Base-by-base conservation (phyloP, 2,329 filamentous ascomycete genomes). In the Aspergillus sp. region DNA sequence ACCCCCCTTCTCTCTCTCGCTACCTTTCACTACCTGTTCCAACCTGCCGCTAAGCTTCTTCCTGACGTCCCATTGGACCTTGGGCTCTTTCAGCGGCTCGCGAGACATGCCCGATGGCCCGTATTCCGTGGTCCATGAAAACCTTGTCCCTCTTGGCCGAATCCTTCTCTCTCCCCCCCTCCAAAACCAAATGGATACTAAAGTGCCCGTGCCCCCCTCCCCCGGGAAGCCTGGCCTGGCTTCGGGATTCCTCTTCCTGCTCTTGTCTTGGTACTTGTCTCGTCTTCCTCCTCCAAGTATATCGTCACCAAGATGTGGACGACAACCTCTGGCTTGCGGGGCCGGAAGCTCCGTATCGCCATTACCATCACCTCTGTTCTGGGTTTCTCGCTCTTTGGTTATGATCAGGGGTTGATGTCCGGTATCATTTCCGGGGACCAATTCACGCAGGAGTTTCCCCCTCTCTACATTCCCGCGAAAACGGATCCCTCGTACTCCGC, bases 321-420 rank as follows among this genome's bases (percentile, higher is more conserved):
- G 33, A 53, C 52, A 36, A 63, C 61, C 32, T 48, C 33, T 35
- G 61, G 61, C 45, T 47, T 63, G 10, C 48, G 51, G 49, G 61
- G 61, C 55, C 48, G 51, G 36, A 29, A 44, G 41, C 57, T 60
- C 44, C 57, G 48, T 19, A 7, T 52, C 26, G 48, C 47, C 48
- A 56, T 63, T 49, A 65, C 61, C 45, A 8, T 57, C 42, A 55
- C 55, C n/a, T 48, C 55, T 33, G 55, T 55, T 29, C 29, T 49
- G 36, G 78, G 75, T 7, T 80, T 80, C 62, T 61, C 79, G 5
- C 73, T 80, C 27, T 65, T 65, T 50, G 64, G 64, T 42, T 66
- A 64, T 49, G 60, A 66, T 47, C 64, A 66, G 53, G 64, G 62
- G 42, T 46, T 66, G 49, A 63, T 65, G 55, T 58, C 60, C 26